Evolutionary conservation across 192 early-diverging fungal species (phyloP).

Genomic region (Entomortierella chlamydospora): DNA sequence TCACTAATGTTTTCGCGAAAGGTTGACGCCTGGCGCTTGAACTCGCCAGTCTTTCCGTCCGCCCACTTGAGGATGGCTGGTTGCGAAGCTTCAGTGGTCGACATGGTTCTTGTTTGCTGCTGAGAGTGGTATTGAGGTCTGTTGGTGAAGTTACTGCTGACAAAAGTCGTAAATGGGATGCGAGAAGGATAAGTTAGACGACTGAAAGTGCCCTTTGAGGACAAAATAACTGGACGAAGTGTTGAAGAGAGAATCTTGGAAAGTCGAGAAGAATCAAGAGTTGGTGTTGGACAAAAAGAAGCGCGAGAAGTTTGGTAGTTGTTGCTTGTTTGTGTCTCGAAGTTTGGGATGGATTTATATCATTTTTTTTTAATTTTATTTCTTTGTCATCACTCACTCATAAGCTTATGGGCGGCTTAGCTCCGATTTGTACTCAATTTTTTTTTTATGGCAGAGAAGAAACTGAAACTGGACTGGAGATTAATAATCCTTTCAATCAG

Average conservation of each 20-base stretch:
- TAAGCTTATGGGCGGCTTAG: too few species aligned
- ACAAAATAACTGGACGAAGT: not conserved
- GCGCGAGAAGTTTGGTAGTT: too few species aligned
- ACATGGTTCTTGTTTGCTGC: slow-evolving; percentile 23
- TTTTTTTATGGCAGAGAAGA: too few species aligned
- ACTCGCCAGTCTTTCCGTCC: slow-evolving; percentile 78
- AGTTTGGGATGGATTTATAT: too few species aligned
- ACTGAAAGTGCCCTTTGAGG: not conserved
- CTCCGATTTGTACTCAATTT: too few species aligned
- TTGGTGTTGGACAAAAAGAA: not conserved
- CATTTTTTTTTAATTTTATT: too few species aligned
- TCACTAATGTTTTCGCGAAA: slow-evolving; percentile 73
- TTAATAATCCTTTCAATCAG: too few species aligned
- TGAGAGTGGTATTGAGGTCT: not conserved
- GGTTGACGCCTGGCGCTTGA: slow-evolving; percentile 77
- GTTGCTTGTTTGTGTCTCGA: too few species aligned
- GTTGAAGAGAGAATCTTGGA: slow-evolving; percentile 24
- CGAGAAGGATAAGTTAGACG: not conserved
- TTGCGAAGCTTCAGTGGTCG: slow-evolving; percentile 15
- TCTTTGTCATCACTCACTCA: too few species aligned
- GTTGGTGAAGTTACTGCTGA: not conserved
- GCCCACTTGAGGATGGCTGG: slow-evolving; percentile 72
- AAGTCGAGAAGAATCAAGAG: not conserved
- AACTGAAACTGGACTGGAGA: too few species aligned
- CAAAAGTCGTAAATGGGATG: slow-evolving; percentile 1